Percentiles rank a stretch among this genome's conserved stretches.
phyloP scores from a whole-genome alignment of 208 protist genomes.

The Endotrypanum monterogeii region DNA sequence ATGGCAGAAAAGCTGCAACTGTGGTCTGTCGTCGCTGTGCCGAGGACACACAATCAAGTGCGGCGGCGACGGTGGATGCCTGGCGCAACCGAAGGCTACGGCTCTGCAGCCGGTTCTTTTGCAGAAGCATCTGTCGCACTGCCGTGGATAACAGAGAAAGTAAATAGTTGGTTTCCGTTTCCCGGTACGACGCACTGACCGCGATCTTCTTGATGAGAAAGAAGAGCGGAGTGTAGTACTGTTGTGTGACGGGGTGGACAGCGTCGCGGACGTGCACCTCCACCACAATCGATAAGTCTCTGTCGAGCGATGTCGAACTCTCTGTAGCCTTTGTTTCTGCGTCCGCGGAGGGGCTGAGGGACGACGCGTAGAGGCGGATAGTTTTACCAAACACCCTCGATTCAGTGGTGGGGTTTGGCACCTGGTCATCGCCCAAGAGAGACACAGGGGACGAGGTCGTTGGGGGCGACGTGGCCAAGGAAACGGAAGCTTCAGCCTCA shows the following conservation, averaged over 20 bases:
- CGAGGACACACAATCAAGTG: not conserved
- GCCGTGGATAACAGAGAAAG: conserved; percentile 79
- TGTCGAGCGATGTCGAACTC: conserved; percentile 1
- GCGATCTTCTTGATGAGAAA: conserved; percentile 54
- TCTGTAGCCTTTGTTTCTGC: not conserved
- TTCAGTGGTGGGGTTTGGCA: not conserved
- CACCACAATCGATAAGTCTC: conserved; percentile 33
- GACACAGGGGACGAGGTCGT: conserved; percentile 19
- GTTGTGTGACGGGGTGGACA: conserved; percentile 51
- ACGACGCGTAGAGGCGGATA: conserved; percentile 25
- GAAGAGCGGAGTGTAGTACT: conserved; percentile 73
- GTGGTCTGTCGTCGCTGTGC: not conserved
- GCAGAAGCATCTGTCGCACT: conserved; percentile 50
- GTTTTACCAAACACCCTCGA: conserved; percentile 21
- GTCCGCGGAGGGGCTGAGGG: not conserved
- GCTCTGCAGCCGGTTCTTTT: conserved; percentile 3
- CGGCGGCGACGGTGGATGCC: not conserved
- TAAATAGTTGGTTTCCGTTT: conserved; percentile 63
- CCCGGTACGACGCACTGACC: conserved; percentile 32
- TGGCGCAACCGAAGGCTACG: conserved; percentile 21
- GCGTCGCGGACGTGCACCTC: conserved; percentile 67
- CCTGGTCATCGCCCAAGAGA: conserved; percentile 5
- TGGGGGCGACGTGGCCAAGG: not conserved
- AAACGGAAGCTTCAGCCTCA: not conserved
- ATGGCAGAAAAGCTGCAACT: conserved; percentile 18